Percentiles rank a stretch among this genome's conserved stretches.
These are phyloP conservation scores for Tetrahymena borealis DNA, from an alignment of 73 alveolate species.

Conservation along the genomic window DNA sequence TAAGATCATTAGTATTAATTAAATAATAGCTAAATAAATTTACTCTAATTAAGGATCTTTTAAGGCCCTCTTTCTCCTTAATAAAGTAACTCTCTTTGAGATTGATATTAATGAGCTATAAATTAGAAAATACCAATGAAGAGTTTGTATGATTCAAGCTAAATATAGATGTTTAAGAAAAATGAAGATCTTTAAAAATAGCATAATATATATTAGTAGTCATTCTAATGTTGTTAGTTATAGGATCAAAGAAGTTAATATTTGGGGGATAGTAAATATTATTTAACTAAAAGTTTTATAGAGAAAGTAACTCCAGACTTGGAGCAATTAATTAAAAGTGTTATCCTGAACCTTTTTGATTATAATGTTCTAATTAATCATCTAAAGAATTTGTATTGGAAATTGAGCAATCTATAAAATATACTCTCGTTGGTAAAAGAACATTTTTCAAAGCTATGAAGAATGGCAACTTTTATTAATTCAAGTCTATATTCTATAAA, in stretches of 20 bases:
- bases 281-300: not conserved
- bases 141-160: not conserved
- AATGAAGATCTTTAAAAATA: not conserved
- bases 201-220: not conserved
- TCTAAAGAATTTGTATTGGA: not conserved
- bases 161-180: not conserved
- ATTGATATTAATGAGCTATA: not conserved
- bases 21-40: not conserved
- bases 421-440: not conserved
- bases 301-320: not conserved
- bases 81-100: not conserved
- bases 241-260: not conserved
- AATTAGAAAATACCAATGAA: not conserved
- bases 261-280: not conserved
- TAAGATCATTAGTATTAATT: not conserved
- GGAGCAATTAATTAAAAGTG: not conserved
- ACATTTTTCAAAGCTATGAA: not conserved
- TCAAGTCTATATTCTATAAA: not conserved
- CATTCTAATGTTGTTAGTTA: not conserved
- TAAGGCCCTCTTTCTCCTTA: not conserved
- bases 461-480: not conserved
- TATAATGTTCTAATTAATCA: not conserved
- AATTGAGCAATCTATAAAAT: not conserved
- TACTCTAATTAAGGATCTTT: not conserved
- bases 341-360: not conserved